A percentile compares a stretch with the other conserved stretches of the same genome.
phyloP scores from a whole-genome alignment of 2,329 filamentous ascomycete species.

The Didymosphaeria variabile region DNA sequence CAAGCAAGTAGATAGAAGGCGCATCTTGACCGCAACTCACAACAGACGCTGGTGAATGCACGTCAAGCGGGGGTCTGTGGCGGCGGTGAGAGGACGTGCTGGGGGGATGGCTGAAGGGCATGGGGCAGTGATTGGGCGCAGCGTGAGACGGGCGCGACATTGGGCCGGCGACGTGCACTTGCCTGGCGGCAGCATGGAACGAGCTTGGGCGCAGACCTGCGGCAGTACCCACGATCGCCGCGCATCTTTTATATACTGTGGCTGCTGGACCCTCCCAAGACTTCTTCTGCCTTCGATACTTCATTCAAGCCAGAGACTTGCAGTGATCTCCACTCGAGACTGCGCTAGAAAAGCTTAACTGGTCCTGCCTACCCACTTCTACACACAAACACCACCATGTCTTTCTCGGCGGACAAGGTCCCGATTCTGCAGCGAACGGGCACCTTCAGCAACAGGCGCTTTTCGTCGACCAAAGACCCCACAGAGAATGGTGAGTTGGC shows the following conservation, averaged over 20 bases:
- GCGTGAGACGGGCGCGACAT: slow-evolving; percentile 10
- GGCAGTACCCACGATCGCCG: slow-evolving; percentile 1
- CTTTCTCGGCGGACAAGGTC: slow-evolving; percentile 47
- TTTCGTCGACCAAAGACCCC: slow-evolving; percentile 48
- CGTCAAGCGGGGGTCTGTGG: slow-evolving; percentile 7
- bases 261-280: background rate
- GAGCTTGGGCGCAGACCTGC: slow-evolving; percentile 9
- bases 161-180: slow-evolving; percentile 16
- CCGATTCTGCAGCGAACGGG: slow-evolving; percentile 38
- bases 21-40: background rate
- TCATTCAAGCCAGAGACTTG: too few relatives aligned
- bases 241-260: background rate
- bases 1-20: slow-evolving; percentile 1
- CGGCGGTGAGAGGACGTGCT: slow-evolving; percentile 7
- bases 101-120: background rate
- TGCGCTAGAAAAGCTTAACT: slow-evolving; percentile 18
- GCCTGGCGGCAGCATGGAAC: slow-evolving; percentile 5
- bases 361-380: background rate
- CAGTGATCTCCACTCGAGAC: background rate
- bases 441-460: slow-evolving; percentile 41
- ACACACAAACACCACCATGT: slow-evolving; percentile 34
- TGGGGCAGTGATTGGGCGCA: slow-evolving; percentile 7
- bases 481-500: slow-evolving; percentile 47
- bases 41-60: background rate
- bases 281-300: background rate